Evolutionary conservation across 805 yeast species (phyloP).

Genomic region (Starmera quercuum): DNA sequence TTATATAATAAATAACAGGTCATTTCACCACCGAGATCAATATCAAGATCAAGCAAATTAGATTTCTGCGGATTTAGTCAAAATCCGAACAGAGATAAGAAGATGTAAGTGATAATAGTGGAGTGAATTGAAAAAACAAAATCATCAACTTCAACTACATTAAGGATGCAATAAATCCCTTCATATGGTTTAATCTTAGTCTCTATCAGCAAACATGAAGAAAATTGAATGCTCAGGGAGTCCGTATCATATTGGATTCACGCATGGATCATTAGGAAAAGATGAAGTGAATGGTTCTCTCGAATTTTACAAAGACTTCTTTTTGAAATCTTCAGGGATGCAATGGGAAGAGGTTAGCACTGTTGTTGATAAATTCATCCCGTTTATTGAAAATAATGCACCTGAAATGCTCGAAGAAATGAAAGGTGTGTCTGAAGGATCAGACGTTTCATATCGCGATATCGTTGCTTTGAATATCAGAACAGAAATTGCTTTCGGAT

Average conservation of each 20-base stretch:
- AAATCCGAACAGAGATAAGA: no score
- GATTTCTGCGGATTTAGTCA: no score
- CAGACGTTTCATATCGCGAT: constrained; percentile 23
- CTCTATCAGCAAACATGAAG: not conserved
- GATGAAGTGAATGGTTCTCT: constrained; percentile 21
- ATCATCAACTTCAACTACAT: no score
- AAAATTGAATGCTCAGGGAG: constrained; percentile 7
- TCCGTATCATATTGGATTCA: constrained; percentile 24
- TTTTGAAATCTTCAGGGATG: constrained; percentile 15
- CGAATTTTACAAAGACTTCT: constrained; percentile 21
- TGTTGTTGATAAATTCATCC: constrained; percentile 21
- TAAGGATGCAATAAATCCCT: no score
- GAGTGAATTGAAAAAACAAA: no score
- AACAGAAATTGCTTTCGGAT: constrained; percentile 27
- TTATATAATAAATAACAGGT: no score
- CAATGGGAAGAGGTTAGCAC: constrained; percentile 23
- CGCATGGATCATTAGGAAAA: constrained; percentile 27
- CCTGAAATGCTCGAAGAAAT: constrained; percentile 28
- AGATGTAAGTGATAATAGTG: no score
- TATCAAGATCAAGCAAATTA: no score
- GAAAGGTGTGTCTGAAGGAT: constrained; percentile 31
- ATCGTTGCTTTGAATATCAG: constrained; percentile 30
- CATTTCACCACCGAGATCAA: no score
- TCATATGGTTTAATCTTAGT: no score
- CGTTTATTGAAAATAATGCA: constrained; percentile 18